Percentiles rank a stretch among this genome's conserved stretches.
phyloP scores from a whole-genome alignment of 2,329 filamentous ascomycete species.

The Fusarium dimerum region DNA sequence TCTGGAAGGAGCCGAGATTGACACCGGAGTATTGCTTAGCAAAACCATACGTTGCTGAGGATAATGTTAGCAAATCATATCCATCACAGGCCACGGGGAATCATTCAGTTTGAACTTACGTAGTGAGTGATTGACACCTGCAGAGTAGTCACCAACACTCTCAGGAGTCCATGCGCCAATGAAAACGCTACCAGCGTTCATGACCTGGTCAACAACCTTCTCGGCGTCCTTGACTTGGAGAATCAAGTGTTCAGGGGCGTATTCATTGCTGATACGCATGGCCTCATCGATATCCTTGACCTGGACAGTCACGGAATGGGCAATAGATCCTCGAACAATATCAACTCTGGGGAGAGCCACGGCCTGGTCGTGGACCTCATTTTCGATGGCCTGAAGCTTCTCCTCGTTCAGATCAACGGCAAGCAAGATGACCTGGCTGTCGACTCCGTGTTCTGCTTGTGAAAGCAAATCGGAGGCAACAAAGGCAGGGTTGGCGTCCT shows the following conservation, averaged over 20 bases:
- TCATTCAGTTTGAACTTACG: slow-evolving; percentile 63
- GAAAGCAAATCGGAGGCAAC: slow-evolving; percentile 93
- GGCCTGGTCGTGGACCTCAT: slow-evolving; percentile 87
- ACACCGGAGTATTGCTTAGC: slow-evolving; percentile 98
- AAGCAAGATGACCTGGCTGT: slow-evolving; percentile 92
- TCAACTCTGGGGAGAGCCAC: slow-evolving; percentile 85
- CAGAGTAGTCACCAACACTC: slow-evolving; percentile 96
- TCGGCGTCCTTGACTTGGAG: slow-evolving; percentile 81
- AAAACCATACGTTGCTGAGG: slow-evolving; percentile 88
- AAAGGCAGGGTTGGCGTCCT: slow-evolving; percentile 85
- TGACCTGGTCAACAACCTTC: slow-evolving; percentile 72
- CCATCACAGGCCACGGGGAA: neutral
- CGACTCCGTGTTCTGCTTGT: slow-evolving; percentile 94
- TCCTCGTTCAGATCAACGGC: slow-evolving; percentile 75
- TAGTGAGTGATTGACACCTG: slow-evolving; percentile 94
- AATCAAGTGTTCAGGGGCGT: slow-evolving; percentile 96
- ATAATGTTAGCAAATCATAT: slow-evolving; percentile 20
- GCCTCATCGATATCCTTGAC: slow-evolving; percentile 72
- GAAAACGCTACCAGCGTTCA: slow-evolving; percentile 96
- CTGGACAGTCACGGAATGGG: slow-evolving; percentile 85
- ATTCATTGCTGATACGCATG: slow-evolving; percentile 84
- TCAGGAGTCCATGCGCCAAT: slow-evolving; percentile 96
- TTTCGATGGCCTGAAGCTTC: slow-evolving; percentile 80
- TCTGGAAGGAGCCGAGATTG: slow-evolving; percentile 92
- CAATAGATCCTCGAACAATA: slow-evolving; percentile 87